Base-by-base conservation (phyloP, 768 basidiomycete species). In the Candolleomyces aberdarensis region DNA sequence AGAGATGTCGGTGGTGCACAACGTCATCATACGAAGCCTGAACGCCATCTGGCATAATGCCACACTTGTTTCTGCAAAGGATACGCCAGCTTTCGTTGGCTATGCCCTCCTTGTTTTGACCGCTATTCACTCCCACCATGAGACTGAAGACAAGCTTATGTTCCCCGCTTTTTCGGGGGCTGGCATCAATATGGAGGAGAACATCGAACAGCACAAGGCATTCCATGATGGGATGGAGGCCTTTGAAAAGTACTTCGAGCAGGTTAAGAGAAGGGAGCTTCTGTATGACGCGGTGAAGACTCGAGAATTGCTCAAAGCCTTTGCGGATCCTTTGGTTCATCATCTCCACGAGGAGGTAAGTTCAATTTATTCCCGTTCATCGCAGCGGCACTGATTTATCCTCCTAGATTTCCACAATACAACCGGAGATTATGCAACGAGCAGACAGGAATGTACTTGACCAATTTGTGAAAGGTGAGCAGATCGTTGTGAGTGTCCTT, bases 301-400 rank as follows among this genome's bases (percentile, higher is more conserved):
- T 9, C 56, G 63, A 15, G 52, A 56, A 49, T 47, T 70, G 29
- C 11, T 70, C 5, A 60, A 70, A 41, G 60, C 46, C 2, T 72
- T 73, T 54, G 70, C 62, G 2, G 67, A 66, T 47, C 46, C 58
- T 4, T 52, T 73, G 9, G 62, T 66, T 10, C 56, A 64, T 8
- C 72, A 73, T 57, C 63, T 73, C 0, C 60, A 68, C n/a, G 71
- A 70, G 9, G 72, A 73, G 67, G 72, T 70, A n/a, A 44, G 60
- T n/a, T 36, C 32, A 29, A 9, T 46, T 20, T 17, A 20, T 20
- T 61, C 56, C 17, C 36, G 8, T 40, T 11, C 15, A 19, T 4
- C n/a, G 39, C 22, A n/a, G 8, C 46, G 2, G 15, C 50, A 20
- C 52, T 46, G 9, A n/a, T 9, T 47, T 10, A 11, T 44, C 4